These are phyloP conservation scores for Aspergillus leporis DNA, from an alignment of 495 filamentous ascomycete genomes.

Conservation along the genomic window DNA sequence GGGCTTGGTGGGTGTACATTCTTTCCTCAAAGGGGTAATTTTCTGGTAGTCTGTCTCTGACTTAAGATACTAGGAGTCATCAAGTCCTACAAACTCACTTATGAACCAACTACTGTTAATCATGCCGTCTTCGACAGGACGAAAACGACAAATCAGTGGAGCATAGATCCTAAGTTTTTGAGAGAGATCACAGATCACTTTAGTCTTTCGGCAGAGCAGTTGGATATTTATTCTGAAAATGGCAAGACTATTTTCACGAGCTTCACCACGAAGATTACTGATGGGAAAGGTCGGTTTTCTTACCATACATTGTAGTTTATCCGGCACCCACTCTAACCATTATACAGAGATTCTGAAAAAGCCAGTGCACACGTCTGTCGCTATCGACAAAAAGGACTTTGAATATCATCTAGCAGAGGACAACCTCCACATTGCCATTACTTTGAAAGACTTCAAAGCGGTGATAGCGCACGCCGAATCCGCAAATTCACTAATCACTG, in stretches of 20 bases:
- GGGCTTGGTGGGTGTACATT: constrained; percentile 63
- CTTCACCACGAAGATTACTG: constrained; percentile 87
- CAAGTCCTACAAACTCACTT: constrained; percentile 89
- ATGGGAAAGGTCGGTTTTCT: constrained; percentile 67
- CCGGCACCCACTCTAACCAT: constrained; percentile 11
- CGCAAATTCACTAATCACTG: constrained; percentile 66
- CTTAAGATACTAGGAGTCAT: constrained; percentile 63
- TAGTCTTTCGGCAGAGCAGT: constrained; percentile 82
- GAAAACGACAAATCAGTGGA: constrained; percentile 73
- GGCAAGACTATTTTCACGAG: constrained; percentile 80
- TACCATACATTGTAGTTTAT: background rate
- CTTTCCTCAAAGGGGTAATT: background rate
- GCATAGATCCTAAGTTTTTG: constrained; percentile 69
- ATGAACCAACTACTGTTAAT: constrained; percentile 77
- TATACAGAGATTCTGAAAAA: constrained; percentile 81
- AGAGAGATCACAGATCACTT: constrained; percentile 91
- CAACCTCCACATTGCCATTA: constrained; percentile 82
- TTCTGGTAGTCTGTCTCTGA: background rate
- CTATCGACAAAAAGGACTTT: constrained; percentile 84
- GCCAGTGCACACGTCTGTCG: constrained; percentile 88
- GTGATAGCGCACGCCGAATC: constrained; percentile 83
- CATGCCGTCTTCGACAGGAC: constrained; percentile 83
- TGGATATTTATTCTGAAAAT: constrained; percentile 80
- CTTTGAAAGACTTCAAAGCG: constrained; percentile 92
- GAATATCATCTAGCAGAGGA: constrained; percentile 77